Evolutionary conservation across 176 grass and related monocot species (phyloP), one percentile per base, ranked within the genome.

Genomic region (Poa pratensis): DNA sequence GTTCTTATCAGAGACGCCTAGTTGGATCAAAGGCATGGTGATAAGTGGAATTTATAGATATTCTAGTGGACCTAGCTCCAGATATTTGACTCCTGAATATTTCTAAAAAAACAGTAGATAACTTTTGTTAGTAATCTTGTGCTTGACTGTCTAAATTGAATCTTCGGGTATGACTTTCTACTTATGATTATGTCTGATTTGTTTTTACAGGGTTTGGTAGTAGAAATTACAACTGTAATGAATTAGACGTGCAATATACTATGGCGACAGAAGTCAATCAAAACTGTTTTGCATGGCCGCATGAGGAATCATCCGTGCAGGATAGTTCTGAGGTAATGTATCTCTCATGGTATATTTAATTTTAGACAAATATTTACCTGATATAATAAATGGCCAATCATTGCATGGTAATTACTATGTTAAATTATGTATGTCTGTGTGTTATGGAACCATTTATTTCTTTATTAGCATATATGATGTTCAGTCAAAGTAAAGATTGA

Each of bases 191-290:
- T 76, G 50, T 3, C 27, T 74, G 78, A 50, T 75, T 75, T 81
- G 22, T 32, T 75, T 80, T 79, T 84, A 51, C 89, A 90, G 89
- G 80, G 22, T 62, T 52, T 76, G 26, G 57, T 30, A 53, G 27
- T 69, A 32, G 67, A 70, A 17, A 64, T 45, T 86, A 5, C 42
- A 72, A 45, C 32, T 15, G 28, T 59, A 83, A 83, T 87, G 85
- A 84, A 84, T 62, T 84, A 87, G 40, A 14, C 72, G 40, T 16
- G 19, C 40, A 77, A 59, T 42, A 90, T 73, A 85, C 87, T 58
- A 98, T 95, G 96, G 84, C 89, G 48, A 93, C 96, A 52, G 93
- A 98, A 69, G 87, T 94, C 65, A 92, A 95, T 95, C 87, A 95
- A 78, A 89, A 88, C 63, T 98, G 87, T 84, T 91, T 95, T 90